Base-by-base conservation (phyloP, 1,284 basidiomycete species). In the Rhodotorula glutinis region DNA sequence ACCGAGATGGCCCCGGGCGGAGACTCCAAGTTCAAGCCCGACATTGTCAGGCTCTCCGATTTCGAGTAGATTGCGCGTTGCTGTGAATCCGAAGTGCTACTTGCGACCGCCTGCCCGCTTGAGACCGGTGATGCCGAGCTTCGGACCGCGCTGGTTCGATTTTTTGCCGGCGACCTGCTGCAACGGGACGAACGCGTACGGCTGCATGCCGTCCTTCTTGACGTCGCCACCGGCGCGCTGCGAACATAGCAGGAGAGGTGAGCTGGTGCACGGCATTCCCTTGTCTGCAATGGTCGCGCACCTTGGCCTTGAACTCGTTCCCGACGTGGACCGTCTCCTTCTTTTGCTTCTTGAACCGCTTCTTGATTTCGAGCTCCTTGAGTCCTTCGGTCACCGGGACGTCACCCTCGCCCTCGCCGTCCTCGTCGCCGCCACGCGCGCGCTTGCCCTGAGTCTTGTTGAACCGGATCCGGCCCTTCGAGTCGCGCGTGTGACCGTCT, bases 361-460 rank as follows among this genome's bases (percentile, higher is more conserved):
- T 78, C 71, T 33, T 78, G 90, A 90, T 74, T 88, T 89, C 65
- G 47, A 72, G 54, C 60, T 71, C 62, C 62, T 69, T 72, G 16
- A 74, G n/a, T 4, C 71, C 74, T 51, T 66, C 70, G 7, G 67
- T 70, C 30, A 73, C 74, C 0, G 69, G 67, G 23, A 65, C 62
- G 29, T 75, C 71, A 10, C 66, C 67, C 55, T 90, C 84, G 38
- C 82, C 83, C 29, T 77, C 75, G 21, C 74, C 80, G 30, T 77
- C 75, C 72, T 87, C 87, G 30, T 82, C 81, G 47, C 85, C 84
- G 61, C 88, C 83, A 67, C 92, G 80, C 65, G 89, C 85, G 76
- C 92, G 90, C 80, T 94, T 95, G 33, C 91, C 95, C 77, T 73
- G 72, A 44, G 97, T 91, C 81, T 98, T 98, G 82, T 97, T 92